Evolutionary conservation across 1,284 basidiomycete species (phyloP), one percentile per base, ranked within the genome.

Genomic region (Anthracocystis setariae): DNA sequence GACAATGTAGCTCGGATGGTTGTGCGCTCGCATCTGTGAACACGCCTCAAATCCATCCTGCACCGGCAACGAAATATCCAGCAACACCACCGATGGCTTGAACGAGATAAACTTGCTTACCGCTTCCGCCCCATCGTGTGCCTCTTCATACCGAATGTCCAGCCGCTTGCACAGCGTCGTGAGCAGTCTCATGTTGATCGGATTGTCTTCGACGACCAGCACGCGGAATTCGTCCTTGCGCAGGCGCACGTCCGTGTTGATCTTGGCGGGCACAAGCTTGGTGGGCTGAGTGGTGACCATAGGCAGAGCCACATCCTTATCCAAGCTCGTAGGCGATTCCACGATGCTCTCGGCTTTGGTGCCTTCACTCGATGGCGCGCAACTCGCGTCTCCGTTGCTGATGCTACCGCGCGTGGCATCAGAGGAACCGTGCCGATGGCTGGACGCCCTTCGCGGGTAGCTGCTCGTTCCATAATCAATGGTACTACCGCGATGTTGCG

Each of bases 131-230:
- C 78, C 78, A 33, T 79, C 74, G 24, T 58, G 48, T 15, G 78
- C 78, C 38, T 74, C 69, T 17, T 62, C 68, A 46, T 67, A 78
- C 3, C 39, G 40, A 13, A 73, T 60, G 33, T 64, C 67, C 10
- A 66, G 52, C 5, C 67, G 58, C 32, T 73, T 62, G 52, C 68
- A 56, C 2, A 77, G 54, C 7, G 72, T 64, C 20, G 74, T 74
- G 23, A 79, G 60, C 17, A 79, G 61, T 21, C 39, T 44, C 66
- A 79, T 70, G 63, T 79, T 78, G 52, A 78, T 66, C 21, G 73
- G 74, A 39, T 79, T 79, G 67, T 79, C 77, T 50, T 79, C 77
- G 8, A 79, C 77, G 12, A 76, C 58, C 0, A 79, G 66, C 3
- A 76, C 74, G 15, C 61, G 47, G 49, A 77, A 79, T 43, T 67